These are phyloP conservation scores for Protostelium mycophagum DNA, from an alignment of 78 protist genomes.

Conservation along the genomic window DNA sequence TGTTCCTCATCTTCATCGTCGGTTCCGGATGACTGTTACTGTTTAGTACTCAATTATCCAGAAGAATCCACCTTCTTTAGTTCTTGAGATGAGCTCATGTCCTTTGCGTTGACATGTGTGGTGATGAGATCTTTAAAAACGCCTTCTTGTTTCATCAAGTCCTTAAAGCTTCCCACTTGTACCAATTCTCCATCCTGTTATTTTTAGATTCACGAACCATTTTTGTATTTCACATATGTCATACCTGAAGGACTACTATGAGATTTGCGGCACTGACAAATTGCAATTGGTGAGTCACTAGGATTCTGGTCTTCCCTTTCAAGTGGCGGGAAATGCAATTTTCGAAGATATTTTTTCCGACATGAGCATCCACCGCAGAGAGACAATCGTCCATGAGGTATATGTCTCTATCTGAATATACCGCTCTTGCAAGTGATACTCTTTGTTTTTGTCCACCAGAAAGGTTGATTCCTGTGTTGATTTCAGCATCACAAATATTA, in stretches of 20 bases:
- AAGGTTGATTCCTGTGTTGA: constrained; percentile 66
- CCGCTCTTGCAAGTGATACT: constrained; percentile 94
- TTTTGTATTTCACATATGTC: background rate
- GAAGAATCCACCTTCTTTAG: background rate
- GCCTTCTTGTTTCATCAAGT: constrained; percentile 31
- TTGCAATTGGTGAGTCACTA: constrained; percentile 78
- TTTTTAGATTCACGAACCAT: background rate
- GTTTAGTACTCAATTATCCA: too few species aligned
- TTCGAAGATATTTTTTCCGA: constrained; percentile 68
- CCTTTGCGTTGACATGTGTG: background rate
- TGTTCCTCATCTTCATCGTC: too few species aligned
- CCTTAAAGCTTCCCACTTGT: constrained; percentile 51
- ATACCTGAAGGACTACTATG: constrained; percentile 31
- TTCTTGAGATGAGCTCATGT: background rate
- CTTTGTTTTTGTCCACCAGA: constrained; percentile 95
- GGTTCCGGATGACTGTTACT: too few species aligned
- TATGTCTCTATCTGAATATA: constrained; percentile 73
- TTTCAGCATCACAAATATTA: too few species aligned
- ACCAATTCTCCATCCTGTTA: constrained; percentile 68
- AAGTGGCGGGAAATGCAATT: constrained; percentile 57
- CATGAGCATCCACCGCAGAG: constrained; percentile 84
- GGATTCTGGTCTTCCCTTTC: constrained; percentile 51
- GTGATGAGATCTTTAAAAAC: constrained; percentile 33
- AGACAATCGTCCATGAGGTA: constrained; percentile 83
- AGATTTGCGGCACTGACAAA: constrained; percentile 23